Evolutionary conservation across 164 flowering plant species (phyloP), one percentile per base, ranked within the genome.

Genomic region (Euptelea pleiosperma): DNA sequence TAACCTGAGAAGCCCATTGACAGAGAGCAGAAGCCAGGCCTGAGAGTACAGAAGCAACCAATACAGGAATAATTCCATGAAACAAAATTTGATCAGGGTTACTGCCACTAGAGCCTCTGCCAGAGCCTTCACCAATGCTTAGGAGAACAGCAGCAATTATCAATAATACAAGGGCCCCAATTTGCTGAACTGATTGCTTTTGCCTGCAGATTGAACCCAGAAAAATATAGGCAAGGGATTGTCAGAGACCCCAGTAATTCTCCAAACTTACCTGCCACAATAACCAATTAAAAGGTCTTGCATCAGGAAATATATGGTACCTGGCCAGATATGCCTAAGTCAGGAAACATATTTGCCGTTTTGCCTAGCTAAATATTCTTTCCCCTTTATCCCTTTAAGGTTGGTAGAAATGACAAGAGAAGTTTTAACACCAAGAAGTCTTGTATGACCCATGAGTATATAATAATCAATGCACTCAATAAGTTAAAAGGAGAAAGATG

Each of bases 1-100:
- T 48, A 66, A 91, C 99, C 92, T 94, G 99, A 69, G 96, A 81
- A 44, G 99, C 97, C 99, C 99, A 94, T 69, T 94, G 99, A 68
- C 97, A 94, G 64, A 94, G 74, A 41, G 97, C 64, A 41, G 99
- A 94, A 56, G 99, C 99, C 55, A 94, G 72, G 55, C 99, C 99
- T 36, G 99, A 94, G 52, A 91, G 91, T 15, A 94, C 82, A 70
- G 99, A 94, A n/a, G 99, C 99, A 62, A 89, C 85, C 76, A 94
- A 71, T 62, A 94, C 83, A 55, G 99, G 99, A 70, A 91, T 67
- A 67, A 94, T 91, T 31, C 99, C 99, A 75, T 77, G 67, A 65
- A 91, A 83, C 39, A 89, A 64, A 55, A 82, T 67, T 48, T 74
- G 82, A 52, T 94, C 91, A 55, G 83, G 65, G 57, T 84, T 61